Percentiles rank a stretch among this genome's conserved stretches.
Evolutionary conservation across 306 rosid genomes (phyloP).

Genomic region (Gleditsia sinensis): DNA sequence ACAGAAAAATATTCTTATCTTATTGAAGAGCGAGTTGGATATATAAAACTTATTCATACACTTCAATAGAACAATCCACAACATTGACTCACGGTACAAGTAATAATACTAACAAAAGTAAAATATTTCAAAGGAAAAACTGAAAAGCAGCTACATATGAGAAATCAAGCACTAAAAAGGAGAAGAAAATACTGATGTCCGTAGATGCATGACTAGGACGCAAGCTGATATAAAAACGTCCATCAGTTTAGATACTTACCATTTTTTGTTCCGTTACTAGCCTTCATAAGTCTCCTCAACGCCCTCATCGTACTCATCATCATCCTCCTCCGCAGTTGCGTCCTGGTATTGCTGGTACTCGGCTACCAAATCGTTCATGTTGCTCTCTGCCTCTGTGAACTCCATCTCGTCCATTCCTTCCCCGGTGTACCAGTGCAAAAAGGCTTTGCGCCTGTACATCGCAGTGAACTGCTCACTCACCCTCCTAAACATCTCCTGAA

Average conservation of each 20-base stretch:
- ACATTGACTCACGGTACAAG: background rate
- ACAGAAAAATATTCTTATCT: too few species aligned
- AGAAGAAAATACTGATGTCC: background rate
- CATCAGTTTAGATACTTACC: background rate
- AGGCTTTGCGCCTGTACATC: slow-evolving; percentile 85
- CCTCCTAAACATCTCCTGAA: slow-evolving; percentile 90
- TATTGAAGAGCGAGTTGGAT: too few species aligned
- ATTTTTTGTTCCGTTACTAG: background rate
- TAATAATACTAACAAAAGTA: slow-evolving; percentile 17
- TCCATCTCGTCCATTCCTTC: slow-evolving; percentile 97
- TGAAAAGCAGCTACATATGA: too few species aligned
- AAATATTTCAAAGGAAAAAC: background rate
- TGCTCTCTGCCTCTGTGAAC: slow-evolving; percentile 88
- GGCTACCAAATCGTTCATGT: slow-evolving; percentile 90
- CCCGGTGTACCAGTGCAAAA: slow-evolving; percentile 89
- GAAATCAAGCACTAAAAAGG: slow-evolving; percentile 10
- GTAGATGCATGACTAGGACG: background rate
- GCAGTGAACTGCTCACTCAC: slow-evolving; percentile 94
- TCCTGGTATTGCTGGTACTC: slow-evolving; percentile 94
- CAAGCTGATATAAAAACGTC: background rate
- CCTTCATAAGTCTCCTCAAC: slow-evolving; percentile 42
- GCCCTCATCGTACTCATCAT: slow-evolving; percentile 67
- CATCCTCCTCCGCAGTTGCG: slow-evolving; percentile 73
- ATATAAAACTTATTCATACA: slow-evolving; percentile 29
- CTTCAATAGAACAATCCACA: slow-evolving; percentile 26